phyloP scores from a whole-genome alignment of 192 early-diverging fungal species.

The Backusella mclennaniae region DNA sequence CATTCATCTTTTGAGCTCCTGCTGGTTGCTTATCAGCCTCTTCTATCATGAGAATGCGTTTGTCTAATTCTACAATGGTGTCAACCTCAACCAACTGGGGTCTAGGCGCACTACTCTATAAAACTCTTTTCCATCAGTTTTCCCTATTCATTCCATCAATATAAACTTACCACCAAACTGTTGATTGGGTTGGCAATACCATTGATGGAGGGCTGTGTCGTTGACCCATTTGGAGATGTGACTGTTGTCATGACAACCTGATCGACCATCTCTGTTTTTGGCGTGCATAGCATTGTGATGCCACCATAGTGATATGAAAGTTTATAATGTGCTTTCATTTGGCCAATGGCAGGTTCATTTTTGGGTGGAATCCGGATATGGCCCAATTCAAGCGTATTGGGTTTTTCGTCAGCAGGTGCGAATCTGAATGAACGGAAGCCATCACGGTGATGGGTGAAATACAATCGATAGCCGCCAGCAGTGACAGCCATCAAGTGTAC shows the following conservation, averaged over 20 bases:
- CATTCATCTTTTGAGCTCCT: slow-evolving; percentile 45
- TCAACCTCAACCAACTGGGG: background rate
- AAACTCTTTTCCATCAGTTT: background rate
- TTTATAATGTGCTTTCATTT: background rate
- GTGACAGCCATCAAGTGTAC: slow-evolving; percentile 78
- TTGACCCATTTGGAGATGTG: slow-evolving; percentile 31
- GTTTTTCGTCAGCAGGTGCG: slow-evolving; percentile 26
- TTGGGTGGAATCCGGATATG: slow-evolving; percentile 73
- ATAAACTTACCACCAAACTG: background rate
- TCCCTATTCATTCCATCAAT: background rate
- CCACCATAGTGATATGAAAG: slow-evolving; percentile 58
- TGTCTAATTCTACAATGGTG: background rate
- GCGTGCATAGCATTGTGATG: slow-evolving; percentile 63
- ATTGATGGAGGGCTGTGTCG: background rate
- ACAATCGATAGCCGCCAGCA: slow-evolving; percentile 70
- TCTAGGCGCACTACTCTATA: background rate
- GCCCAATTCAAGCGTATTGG: slow-evolving; percentile 59
- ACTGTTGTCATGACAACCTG: slow-evolving; percentile 60
- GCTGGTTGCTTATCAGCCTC: slow-evolving; percentile 33
- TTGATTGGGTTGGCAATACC: background rate
- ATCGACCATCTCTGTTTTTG: slow-evolving; percentile 70
- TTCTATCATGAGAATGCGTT: slow-evolving; percentile 44
- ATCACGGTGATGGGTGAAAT: slow-evolving; percentile 58
- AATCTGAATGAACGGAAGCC: background rate
- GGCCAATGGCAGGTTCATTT: background rate